These are phyloP conservation scores for Wickerhamomyces silvicola DNA, from an alignment of 805 yeast species.

Conservation along the genomic window DNA sequence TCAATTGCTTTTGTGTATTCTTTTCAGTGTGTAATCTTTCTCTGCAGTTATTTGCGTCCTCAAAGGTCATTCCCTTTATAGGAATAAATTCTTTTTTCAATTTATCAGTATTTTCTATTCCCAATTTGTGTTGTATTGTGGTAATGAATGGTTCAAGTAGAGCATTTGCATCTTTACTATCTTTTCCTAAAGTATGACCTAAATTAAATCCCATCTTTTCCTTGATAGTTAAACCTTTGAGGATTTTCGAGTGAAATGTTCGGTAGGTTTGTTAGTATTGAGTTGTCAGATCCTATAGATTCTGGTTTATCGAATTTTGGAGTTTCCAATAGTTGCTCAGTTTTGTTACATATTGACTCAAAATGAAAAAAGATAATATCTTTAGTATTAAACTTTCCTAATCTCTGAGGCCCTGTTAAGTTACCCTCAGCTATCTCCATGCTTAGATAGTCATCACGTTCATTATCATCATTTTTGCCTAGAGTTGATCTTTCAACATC, in stretches of 20 bases:
- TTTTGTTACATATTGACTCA: conserved; percentile 2
- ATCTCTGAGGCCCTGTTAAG: conserved; percentile 5
- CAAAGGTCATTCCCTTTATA: conserved; percentile 7
- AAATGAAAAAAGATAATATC: background rate
- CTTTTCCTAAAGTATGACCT: conserved; percentile 39
- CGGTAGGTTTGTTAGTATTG: conserved; percentile 2
- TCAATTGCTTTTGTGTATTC: conserved; percentile 7
- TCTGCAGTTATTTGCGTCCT: conserved; percentile 13
- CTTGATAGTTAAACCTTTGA: conserved; percentile 48
- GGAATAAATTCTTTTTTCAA: conserved; percentile 3
- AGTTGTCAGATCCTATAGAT: background rate
- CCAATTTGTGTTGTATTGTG: conserved; percentile 20
- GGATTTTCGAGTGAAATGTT: conserved; percentile 16
- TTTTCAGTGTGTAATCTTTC: conserved; percentile 14
- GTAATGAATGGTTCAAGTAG: conserved; percentile 27
- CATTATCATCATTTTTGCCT: conserved; percentile 6
- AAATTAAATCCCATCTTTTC: conserved; percentile 50
- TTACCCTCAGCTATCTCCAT: conserved; percentile 18
- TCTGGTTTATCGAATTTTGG: conserved; percentile 16
- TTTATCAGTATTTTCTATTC: conserved; percentile 7
- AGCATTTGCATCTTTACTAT: conserved; percentile 16
- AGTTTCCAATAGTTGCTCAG: conserved; percentile 8
- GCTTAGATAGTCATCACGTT: conserved; percentile 23
- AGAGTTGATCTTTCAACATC: conserved; percentile 5
- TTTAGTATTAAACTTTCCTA: background rate